Percentiles rank a stretch among this genome's conserved stretches.
phyloP scores from a whole-genome alignment of 2,329 filamentous ascomycete genomes.

The Ambrosiella xylebori region DNA sequence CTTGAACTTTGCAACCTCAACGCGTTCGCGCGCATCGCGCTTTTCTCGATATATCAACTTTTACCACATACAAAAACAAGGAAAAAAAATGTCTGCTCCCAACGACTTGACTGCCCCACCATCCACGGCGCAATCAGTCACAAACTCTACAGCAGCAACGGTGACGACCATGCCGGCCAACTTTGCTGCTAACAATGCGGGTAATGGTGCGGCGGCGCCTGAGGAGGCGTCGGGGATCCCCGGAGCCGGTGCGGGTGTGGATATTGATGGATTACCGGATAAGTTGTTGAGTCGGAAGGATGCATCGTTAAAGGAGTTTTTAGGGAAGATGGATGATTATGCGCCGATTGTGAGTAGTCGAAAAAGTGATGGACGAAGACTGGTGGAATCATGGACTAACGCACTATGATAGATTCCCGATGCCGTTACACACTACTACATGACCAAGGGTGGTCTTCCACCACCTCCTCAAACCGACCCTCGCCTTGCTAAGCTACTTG shows the following conservation, averaged over 20 bases:
- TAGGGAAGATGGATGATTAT: conserved; percentile 95
- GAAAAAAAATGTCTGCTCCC: not conserved
- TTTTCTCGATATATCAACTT: not conserved
- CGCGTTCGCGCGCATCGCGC: not conserved
- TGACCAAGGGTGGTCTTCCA: conserved; percentile 85
- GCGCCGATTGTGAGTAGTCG: conserved; percentile 64
- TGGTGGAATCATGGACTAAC: not conserved
- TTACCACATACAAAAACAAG: not conserved
- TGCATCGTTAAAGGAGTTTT: conserved; percentile 76
- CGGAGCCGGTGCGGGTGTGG: conserved; percentile 22
- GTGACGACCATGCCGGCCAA: not conserved
- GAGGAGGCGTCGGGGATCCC: conserved; percentile 26
- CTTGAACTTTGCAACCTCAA: not conserved
- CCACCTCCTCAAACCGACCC: conserved; percentile 81
- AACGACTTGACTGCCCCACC: not conserved
- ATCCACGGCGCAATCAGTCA: not conserved
- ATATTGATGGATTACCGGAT: conserved; percentile 32
- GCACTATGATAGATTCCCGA: conserved; percentile 59
- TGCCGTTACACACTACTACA: conserved; percentile 94
- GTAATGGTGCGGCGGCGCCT: conserved; percentile 59
- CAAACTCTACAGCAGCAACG: not conserved
- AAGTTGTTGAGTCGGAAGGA: conserved; percentile 73
- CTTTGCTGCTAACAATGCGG: conserved; percentile 39
- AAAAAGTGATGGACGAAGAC: not conserved
- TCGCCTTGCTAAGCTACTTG: conserved; percentile 79